phyloP scores from a whole-genome alignment of 2,329 filamentous ascomycete genomes.

The Anthostomella pinea region DNA sequence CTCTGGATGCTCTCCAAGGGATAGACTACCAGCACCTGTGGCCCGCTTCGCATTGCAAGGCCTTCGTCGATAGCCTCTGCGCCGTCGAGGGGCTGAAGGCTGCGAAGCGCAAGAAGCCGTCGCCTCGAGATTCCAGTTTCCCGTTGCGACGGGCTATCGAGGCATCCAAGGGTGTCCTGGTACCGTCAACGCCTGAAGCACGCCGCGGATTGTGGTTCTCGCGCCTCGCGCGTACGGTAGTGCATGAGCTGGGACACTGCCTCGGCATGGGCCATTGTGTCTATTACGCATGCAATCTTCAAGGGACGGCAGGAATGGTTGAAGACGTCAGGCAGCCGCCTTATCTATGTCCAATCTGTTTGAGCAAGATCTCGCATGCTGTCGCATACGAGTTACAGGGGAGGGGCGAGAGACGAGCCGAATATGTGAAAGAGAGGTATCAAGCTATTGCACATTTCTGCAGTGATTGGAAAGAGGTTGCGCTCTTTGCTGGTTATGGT shows the following conservation, averaged over 20 bases:
- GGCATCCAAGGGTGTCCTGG: conserved; percentile 17
- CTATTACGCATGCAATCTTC: conserved; percentile 64
- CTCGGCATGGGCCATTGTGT: conserved; percentile 64
- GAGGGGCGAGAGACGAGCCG: conserved; percentile 8
- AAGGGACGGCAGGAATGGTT: conserved; percentile 52
- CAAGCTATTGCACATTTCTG: conserved; percentile 41
- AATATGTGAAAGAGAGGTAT: conserved; percentile 37
- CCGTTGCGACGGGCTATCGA: conserved; percentile 35
- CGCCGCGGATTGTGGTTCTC: conserved; percentile 53
- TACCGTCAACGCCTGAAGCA: conserved; percentile 24
- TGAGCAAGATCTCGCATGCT: conserved; percentile 47
- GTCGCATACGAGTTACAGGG: conserved; percentile 24
- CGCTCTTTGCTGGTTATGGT: conserved; percentile 44
- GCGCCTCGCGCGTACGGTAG: conserved; percentile 54
- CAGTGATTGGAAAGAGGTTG: conserved; percentile 35
- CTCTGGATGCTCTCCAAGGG: conserved; percentile 37
- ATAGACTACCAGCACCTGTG: conserved; percentile 54
- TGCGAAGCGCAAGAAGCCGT: conserved; percentile 14
- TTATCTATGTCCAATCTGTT: conserved; percentile 59
- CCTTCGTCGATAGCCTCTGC: conserved; percentile 44
- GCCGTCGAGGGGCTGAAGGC: conserved; percentile 11
- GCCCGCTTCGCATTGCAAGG: conserved; percentile 61
- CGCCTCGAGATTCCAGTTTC: conserved; percentile 1
- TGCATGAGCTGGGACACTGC: conserved; percentile 67
- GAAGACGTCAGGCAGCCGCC: conserved; percentile 63